These are phyloP conservation scores for Teratosphaeria gauchensis DNA, from an alignment of 2,329 filamentous ascomycete species.

Conservation along the genomic window DNA sequence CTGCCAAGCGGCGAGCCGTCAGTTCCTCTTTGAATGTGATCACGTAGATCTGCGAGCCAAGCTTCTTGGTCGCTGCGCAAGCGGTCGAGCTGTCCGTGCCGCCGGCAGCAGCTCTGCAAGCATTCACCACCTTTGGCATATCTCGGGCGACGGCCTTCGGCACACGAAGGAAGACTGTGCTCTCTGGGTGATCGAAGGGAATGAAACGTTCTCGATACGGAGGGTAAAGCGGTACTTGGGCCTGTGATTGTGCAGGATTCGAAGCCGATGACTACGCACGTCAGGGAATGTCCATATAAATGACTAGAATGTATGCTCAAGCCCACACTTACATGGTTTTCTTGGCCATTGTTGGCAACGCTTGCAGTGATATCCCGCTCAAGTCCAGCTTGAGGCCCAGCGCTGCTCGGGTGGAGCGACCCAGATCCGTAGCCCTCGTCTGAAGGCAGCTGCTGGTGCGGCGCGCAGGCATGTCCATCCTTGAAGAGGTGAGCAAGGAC, in stretches of 20 bases:
- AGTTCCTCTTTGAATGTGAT: neutral
- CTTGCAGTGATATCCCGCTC: neutral
- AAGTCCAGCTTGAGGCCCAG: neutral
- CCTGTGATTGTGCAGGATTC: neutral
- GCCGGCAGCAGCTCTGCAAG: neutral
- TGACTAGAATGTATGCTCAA: neutral
- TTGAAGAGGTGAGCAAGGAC: neutral
- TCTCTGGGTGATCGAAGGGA: neutral
- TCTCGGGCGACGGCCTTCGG: neutral
- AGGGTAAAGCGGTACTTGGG: neutral
- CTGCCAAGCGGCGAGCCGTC: neutral
- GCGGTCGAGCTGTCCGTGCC: neutral
- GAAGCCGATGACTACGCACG: no score
- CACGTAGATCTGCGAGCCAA: neutral
- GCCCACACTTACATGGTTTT: neutral
- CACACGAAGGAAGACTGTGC: neutral
- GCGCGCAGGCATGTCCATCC: neutral
- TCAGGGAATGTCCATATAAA: neutral
- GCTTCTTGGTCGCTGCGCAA: neutral
- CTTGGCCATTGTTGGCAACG: neutral
- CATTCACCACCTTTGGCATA: neutral
- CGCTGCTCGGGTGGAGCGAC: neutral
- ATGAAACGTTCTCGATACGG: neutral
- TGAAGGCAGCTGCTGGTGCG: neutral
- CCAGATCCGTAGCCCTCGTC: neutral